Base-by-base conservation (phyloP, 768 basidiomycete genomes). In the Phanerochaete carnosa region DNA sequence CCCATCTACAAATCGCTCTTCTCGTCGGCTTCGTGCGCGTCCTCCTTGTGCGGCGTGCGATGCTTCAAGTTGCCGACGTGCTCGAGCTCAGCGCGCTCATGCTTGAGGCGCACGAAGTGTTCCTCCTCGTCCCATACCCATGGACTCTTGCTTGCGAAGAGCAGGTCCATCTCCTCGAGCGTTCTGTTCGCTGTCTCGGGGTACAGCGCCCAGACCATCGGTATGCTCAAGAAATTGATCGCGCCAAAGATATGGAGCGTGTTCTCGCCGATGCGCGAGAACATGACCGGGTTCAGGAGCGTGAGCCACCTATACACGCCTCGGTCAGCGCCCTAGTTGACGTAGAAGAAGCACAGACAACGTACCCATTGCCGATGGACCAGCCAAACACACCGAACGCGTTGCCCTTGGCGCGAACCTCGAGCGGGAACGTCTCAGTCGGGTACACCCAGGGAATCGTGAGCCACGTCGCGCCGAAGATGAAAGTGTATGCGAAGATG, bases 391-490 rank as follows among this genome's bases (percentile, higher is more conserved):
- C 77, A 12, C 78, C 78, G 69, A 76, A 79, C n/a, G 76, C 77
- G 60, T 77, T 79, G 15, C 78, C 78, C 67, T 78, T 77, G 4
- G 77, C 77, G 50, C 78, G 73, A 1, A 78, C 75, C 57, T 77
- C 74, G 25, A 78, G 73, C 19, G 77, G 77, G 70, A 77, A 79
- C 15, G 74, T 79, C 73, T 79, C 68, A 13, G 73, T 73, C 15
- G 72, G 72, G 64, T 62, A 69, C 25, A 67, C 61, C 72, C 72
- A 73, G 2, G 77, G 77, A 56, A 79, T 78, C 6, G 77, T 77
- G 35, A 79, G 68, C 78, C 78, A 79, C n/a, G 78, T 79, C 37
- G 77, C 78, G 35, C 77, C 78, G 65, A 79, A 79, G 19, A 77
- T 63, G 15, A 73, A 72, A 0, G 77, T 79, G 64, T 79, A 79